Evolutionary conservation across 371 early-diverging fungal species (phyloP).

Genomic region (Mucor plumbeus): DNA sequence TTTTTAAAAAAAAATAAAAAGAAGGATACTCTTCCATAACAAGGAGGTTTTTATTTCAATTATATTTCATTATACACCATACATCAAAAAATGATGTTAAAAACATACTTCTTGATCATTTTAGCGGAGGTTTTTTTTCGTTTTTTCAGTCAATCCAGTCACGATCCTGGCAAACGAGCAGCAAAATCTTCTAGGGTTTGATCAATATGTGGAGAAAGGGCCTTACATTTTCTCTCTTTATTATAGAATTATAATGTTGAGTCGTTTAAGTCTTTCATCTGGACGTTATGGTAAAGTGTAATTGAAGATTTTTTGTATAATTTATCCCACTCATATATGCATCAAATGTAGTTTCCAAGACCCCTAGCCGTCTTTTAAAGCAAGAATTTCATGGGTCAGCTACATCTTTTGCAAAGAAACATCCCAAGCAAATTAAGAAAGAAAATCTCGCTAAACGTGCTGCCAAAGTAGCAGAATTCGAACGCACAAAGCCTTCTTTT

Average conservation of each 20-base stretch:
- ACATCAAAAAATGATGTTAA: not conserved
- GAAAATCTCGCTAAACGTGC: constrained; percentile 56
- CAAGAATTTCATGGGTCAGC: constrained; percentile 49
- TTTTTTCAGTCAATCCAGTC: not conserved
- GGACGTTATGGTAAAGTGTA: constrained; percentile 7
- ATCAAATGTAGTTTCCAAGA: constrained; percentile 9
- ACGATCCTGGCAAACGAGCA: constrained; percentile 10
- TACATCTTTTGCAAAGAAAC: constrained; percentile 45
- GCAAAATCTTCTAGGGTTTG: constrained; percentile 7
- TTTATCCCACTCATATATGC: not conserved
- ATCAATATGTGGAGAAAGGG: not conserved
- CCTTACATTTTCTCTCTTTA: not conserved
- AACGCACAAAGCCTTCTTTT: constrained; percentile 52
- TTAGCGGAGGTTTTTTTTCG: not conserved
- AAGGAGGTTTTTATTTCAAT: not conserved
- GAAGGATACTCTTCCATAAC: not conserved
- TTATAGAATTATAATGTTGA: constrained; percentile 20
- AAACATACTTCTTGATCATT: not conserved
- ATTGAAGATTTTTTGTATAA: not conserved
- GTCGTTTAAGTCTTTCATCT: constrained; percentile 21
- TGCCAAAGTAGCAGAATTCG: constrained; percentile 43
- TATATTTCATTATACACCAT: not conserved
- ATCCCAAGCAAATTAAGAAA: constrained; percentile 59
- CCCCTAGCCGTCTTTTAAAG: constrained; percentile 23
- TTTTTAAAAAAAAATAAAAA: not conserved